phyloP scores from a whole-genome alignment of 805 yeast genomes.

The Candida wancherniae region DNA sequence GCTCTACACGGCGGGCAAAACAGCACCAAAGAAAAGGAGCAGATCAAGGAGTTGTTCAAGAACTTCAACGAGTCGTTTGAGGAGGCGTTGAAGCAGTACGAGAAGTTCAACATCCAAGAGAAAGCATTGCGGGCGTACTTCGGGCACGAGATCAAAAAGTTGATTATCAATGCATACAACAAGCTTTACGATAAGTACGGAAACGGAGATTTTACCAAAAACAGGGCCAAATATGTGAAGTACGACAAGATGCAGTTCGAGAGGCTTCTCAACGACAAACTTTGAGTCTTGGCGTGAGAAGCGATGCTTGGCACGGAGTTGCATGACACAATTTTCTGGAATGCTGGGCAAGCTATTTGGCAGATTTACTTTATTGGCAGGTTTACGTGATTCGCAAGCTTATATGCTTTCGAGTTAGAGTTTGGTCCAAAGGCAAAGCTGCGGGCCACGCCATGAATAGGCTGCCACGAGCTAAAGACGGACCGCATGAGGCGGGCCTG shows the following conservation, averaged over 20 bases:
- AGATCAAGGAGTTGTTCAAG: slow-evolving; percentile 76
- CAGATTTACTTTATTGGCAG: too few species aligned
- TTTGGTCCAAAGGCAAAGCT: too few species aligned
- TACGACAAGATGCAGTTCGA: slow-evolving; percentile 48
- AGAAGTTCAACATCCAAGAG: slow-evolving; percentile 62
- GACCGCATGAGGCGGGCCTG: too few species aligned
- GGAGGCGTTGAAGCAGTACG: slow-evolving; percentile 62
- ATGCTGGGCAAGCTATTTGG: too few species aligned
- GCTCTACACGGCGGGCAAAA: slow-evolving; percentile 34
- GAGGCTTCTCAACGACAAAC: slow-evolving; percentile 20
- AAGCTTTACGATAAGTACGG: slow-evolving; percentile 78
- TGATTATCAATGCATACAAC: slow-evolving; percentile 78
- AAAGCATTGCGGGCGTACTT: slow-evolving; percentile 57
- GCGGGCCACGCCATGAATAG: too few species aligned
- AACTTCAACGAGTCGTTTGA: slow-evolving; percentile 83
- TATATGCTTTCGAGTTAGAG: too few species aligned
- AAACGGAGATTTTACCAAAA: slow-evolving; percentile 65
- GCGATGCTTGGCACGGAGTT: too few species aligned
- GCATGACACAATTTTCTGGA: too few species aligned
- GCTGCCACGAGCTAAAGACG: too few species aligned
- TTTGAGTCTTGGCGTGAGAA: slow-evolving; percentile 2
- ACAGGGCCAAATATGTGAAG: slow-evolving; percentile 65
- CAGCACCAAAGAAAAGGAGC: slow-evolving; percentile 71
- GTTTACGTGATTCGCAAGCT: too few species aligned
- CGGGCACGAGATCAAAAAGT: slow-evolving; percentile 63